Percentiles rank a stretch among this genome's conserved stretches.
These are phyloP conservation scores for Candida freyschussii DNA, from an alignment of 1,139 yeast genomes.

Conservation along the genomic window DNA sequence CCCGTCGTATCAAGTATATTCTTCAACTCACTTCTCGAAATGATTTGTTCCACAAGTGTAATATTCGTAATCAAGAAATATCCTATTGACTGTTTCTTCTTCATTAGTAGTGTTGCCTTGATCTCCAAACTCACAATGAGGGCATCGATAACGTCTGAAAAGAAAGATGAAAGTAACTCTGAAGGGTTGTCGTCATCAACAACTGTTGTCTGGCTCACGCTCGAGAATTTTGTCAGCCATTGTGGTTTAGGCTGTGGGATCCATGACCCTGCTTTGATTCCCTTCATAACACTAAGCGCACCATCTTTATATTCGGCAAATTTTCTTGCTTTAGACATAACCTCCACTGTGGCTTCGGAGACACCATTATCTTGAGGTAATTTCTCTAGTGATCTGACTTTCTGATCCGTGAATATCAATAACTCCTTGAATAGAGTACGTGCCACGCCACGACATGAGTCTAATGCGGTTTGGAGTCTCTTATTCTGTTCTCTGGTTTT, in stretches of 20 bases:
- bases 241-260: slow-evolving; percentile 52
- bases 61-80: slow-evolving; percentile 67
- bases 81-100: slow-evolving; percentile 47
- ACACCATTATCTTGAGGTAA: slow-evolving; percentile 61
- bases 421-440: slow-evolving; percentile 52
- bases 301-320: slow-evolving; percentile 60
- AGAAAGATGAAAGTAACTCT: slow-evolving; percentile 55
- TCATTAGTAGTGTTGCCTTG: slow-evolving; percentile 44
- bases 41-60: slow-evolving; percentile 68
- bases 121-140: slow-evolving; percentile 56
- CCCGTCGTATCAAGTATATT: slow-evolving; percentile 62
- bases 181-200: slow-evolving; percentile 40
- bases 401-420: slow-evolving; percentile 48
- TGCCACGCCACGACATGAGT: slow-evolving; percentile 28
- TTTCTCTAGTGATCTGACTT: slow-evolving; percentile 40
- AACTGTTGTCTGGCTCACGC: slow-evolving; percentile 32
- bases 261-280: slow-evolving; percentile 63
- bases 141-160: slow-evolving; percentile 73
- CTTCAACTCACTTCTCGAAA: slow-evolving; percentile 55
- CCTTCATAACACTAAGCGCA: slow-evolving; percentile 46
- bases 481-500: slow-evolving; percentile 16
- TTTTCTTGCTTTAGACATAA: slow-evolving; percentile 57
- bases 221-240: slow-evolving; percentile 47
- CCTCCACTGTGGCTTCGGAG: slow-evolving; percentile 65
- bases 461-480: slow-evolving; percentile 14